Evolutionary conservation across 2,329 filamentous ascomycete genomes (phyloP).

Genomic region (Didymella exigua): DNA sequence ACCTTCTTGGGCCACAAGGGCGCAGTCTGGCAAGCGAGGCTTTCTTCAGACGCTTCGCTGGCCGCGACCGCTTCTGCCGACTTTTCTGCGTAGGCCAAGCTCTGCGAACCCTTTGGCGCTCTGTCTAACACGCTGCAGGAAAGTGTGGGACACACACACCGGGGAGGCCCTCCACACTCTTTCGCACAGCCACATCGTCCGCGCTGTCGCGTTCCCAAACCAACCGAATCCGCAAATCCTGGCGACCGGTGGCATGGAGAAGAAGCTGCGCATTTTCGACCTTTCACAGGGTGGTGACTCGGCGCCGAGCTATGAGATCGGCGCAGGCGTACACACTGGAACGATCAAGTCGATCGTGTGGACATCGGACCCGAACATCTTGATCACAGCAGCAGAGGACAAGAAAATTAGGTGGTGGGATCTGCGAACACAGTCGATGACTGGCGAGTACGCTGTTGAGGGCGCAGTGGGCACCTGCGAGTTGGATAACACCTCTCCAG

Average conservation of each 20-base stretch:
- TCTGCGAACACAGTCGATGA: constrained; percentile 73
- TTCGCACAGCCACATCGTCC: constrained; percentile 93
- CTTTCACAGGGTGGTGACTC: constrained; percentile 65
- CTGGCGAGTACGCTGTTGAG: constrained; percentile 79
- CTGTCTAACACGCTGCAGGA: constrained; percentile 59
- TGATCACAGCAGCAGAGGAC: constrained; percentile 89
- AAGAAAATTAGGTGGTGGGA: constrained; percentile 96
- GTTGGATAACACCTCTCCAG: constrained; percentile 67
- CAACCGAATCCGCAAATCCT: constrained; percentile 79
- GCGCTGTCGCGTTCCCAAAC: constrained; percentile 81
- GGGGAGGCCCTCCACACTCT: constrained; percentile 87
- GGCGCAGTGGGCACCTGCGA: constrained; percentile 92
- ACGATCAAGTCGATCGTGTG: constrained; percentile 97
- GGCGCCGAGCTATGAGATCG: constrained; percentile 79
- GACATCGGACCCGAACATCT: constrained; percentile 83
- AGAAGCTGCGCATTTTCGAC: constrained; percentile 94
- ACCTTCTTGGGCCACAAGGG: constrained; percentile 99
- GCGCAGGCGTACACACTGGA: constrained; percentile 78
- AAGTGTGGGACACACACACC: constrained; percentile 96
- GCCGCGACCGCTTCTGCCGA: constrained; percentile 95
- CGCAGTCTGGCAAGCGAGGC: constrained; percentile 92
- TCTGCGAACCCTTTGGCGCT: background rate
- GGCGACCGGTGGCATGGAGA: constrained; percentile 93
- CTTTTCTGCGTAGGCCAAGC: constrained; percentile 77
- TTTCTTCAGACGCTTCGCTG: constrained; percentile 84